These are phyloP conservation scores for Sugiyamaella floridensis DNA, from an alignment of 805 yeast genomes.

Conservation along the genomic window DNA sequence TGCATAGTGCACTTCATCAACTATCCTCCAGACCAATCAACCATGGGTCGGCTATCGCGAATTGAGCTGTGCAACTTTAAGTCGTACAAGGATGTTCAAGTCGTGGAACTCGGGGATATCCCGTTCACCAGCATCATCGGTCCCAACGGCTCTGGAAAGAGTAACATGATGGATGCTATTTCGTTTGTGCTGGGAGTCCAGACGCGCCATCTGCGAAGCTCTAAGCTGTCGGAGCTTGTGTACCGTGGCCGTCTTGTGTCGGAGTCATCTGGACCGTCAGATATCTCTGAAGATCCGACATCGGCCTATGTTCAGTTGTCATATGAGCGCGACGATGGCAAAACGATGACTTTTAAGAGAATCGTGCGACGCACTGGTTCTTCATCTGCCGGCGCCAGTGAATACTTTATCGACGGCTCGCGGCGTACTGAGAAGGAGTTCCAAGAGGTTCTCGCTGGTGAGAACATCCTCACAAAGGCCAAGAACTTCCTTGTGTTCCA, in stretches of 20 bases:
- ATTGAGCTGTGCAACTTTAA: conserved; percentile 82
- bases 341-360: conserved; percentile 55
- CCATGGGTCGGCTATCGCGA: conserved; percentile 78
- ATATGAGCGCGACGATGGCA: conserved; percentile 57
- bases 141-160: conserved; percentile 98
- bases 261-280: conserved; percentile 23
- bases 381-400: conserved; percentile 45
- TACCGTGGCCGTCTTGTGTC: conserved; percentile 58
- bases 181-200: conserved; percentile 88
- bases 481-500: conserved; percentile 90
- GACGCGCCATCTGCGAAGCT: conserved; percentile 68
- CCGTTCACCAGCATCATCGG: conserved; percentile 89
- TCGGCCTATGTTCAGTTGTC: conserved; percentile 72
- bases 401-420: conserved; percentile 57
- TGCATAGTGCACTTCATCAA: background rate
- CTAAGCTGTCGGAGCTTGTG: conserved; percentile 64
- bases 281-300: conserved; percentile 35
- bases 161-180: conserved; percentile 96
- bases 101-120: conserved; percentile 71
- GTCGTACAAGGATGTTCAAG: conserved; percentile 73
- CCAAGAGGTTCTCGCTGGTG: conserved; percentile 55
- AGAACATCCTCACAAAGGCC: conserved; percentile 81
- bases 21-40: background rate
- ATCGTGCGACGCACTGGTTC: conserved; percentile 20
- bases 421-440: conserved; percentile 61